Conservation (phyloP, 495 filamentous ascomycete genomes). For the Thozetella sp. region DNA sequence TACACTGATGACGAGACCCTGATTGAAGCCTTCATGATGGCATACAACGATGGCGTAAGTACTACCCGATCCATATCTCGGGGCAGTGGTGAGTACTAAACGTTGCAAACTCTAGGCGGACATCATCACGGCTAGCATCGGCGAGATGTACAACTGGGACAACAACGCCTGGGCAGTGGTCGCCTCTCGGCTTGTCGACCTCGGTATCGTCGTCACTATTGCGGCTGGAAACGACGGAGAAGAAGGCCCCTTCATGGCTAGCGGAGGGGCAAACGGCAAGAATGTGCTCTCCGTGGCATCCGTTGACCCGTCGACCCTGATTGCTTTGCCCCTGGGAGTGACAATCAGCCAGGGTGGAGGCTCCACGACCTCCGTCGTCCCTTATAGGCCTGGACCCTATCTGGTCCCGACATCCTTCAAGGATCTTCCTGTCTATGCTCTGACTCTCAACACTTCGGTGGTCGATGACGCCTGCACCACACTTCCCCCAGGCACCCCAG, state of each 20-base stretch:
- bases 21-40: slow-evolving; percentile 37
- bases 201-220: slow-evolving; percentile 36
- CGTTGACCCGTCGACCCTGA: slow-evolving; percentile 13
- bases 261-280: slow-evolving; percentile 21
- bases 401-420: slow-evolving; percentile 12
- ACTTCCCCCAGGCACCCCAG: slow-evolving; percentile 27
- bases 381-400: slow-evolving; percentile 18
- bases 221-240: slow-evolving; percentile 42
- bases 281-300: slow-evolving; percentile 19
- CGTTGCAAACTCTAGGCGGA: slow-evolving; percentile 17
- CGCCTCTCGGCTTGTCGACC: slow-evolving; percentile 33
- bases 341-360: slow-evolving; percentile 14
- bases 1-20: slow-evolving; percentile 30
- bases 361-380: slow-evolving; percentile 18
- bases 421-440: slow-evolving; percentile 28
- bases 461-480: slow-evolving; percentile 28
- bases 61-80: background rate
- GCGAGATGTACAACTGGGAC: slow-evolving; percentile 30
- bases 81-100: background rate
- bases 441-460: slow-evolving; percentile 29
- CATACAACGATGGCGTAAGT: slow-evolving; percentile 37
- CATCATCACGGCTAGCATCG: slow-evolving; percentile 43
- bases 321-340: slow-evolving; percentile 17
- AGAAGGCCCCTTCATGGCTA: slow-evolving; percentile 33
- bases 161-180: slow-evolving; percentile 32